Conservation (phyloP, 768 basidiomycete genomes). For the Tremella mesenterica region DNA sequence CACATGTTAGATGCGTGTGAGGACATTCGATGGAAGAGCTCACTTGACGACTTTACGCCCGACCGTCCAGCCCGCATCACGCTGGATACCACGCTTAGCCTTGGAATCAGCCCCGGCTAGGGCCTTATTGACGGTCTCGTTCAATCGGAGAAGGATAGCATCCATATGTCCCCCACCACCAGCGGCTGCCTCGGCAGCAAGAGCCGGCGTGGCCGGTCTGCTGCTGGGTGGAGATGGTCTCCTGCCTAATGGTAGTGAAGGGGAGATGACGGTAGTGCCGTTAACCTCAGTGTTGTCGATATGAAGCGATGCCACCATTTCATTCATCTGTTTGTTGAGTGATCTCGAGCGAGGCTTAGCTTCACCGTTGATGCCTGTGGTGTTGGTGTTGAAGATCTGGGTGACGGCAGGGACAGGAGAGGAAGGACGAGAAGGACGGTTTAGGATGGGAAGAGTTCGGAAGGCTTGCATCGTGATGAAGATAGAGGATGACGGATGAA, state of each 20-base stretch:
- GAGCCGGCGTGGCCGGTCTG: conserved; percentile 29
- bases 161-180: conserved; percentile 38
- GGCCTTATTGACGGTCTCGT: conserved; percentile 42
- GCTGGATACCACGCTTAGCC: conserved; percentile 36
- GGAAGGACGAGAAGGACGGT: conserved; percentile 41
- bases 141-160: conserved; percentile 38
- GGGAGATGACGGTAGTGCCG: conserved; percentile 8
- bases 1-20: neutral
- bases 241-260: conserved; percentile 15
- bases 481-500: neutral
- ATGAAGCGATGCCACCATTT: conserved; percentile 23
- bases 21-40: conserved; percentile 2
- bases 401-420: conserved; percentile 40
- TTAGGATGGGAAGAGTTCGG: conserved; percentile 42
- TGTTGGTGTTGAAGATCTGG: conserved; percentile 20
- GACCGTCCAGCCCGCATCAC: conserved; percentile 37
- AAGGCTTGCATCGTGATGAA: conserved; percentile 38
- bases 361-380: conserved; percentile 6
- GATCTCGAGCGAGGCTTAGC: conserved; percentile 31
- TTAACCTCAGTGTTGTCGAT: conserved; percentile 10
- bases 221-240: conserved; percentile 32
- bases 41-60: conserved; percentile 42
- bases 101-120: conserved; percentile 39
- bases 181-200: conserved; percentile 10
- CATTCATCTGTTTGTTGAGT: conserved; percentile 28